Conservation (phyloP, 805 yeast species). For the Tetrapisispora namnaoensis region DNA sequence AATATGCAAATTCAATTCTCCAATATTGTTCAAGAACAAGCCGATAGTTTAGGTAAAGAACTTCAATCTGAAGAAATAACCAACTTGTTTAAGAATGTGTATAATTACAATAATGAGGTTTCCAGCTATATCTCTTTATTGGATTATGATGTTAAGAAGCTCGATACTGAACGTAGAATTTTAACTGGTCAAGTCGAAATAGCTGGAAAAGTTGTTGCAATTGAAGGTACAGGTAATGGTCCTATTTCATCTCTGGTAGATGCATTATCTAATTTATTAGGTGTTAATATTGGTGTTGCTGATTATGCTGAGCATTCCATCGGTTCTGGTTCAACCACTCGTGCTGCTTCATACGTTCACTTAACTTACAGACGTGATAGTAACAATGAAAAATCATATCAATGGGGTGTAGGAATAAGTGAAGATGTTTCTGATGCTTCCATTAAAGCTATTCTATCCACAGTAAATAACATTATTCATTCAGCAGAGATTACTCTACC, state of each 20-base stretch:
- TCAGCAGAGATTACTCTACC: constrained; percentile 24
- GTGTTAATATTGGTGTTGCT: constrained; percentile 47
- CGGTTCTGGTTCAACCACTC: constrained; percentile 59
- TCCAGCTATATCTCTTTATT: constrained; percentile 30
- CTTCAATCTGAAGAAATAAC: constrained; percentile 55
- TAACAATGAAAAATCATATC: constrained; percentile 26
- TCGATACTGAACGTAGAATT: constrained; percentile 22
- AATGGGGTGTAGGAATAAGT: constrained; percentile 85
- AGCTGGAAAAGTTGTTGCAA: constrained; percentile 31
- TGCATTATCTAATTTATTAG: constrained; percentile 44
- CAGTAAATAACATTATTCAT: constrained; percentile 39
- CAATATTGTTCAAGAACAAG: constrained; percentile 54
- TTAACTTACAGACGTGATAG: constrained; percentile 10
- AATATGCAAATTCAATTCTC: constrained; percentile 72
- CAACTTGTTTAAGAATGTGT: constrained; percentile 52
- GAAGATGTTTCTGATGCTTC: constrained; percentile 78
- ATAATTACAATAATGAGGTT: constrained; percentile 36
- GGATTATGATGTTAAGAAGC: constrained; percentile 39
- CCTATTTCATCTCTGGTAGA: constrained; percentile 68
- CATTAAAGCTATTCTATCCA: constrained; percentile 54
- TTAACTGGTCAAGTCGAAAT: constrained; percentile 40
- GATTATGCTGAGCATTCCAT: constrained; percentile 73
- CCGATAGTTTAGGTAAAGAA: constrained; percentile 67
- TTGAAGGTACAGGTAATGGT: constrained; percentile 68
- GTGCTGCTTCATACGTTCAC: constrained; percentile 64